Percentiles rank a stretch among this genome's conserved stretches.
Conservation (phyloP, 306 rosid genomes). For the Ormosia emarginata region DNA sequence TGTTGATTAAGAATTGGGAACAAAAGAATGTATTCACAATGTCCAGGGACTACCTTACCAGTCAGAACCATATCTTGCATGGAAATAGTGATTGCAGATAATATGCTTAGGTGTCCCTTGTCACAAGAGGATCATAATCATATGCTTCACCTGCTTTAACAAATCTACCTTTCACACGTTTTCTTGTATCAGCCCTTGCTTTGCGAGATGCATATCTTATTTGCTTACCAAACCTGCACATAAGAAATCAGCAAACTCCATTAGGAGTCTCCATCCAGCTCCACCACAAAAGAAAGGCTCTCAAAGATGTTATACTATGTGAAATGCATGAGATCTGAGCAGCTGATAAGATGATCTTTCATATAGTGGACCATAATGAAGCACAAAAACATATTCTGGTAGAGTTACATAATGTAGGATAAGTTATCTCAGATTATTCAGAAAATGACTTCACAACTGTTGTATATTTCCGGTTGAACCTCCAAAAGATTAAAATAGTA, state of each 20-base stretch:
- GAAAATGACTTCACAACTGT: background rate
- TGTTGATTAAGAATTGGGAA: background rate
- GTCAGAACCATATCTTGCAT: constrained; percentile 31
- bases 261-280: background rate
- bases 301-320: background rate
- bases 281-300: background rate
- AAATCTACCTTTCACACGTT: constrained; percentile 88
- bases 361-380: background rate
- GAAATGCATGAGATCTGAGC: background rate
- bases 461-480: background rate
- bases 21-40: constrained; percentile 19
- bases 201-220: constrained; percentile 91
- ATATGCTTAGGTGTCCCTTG: constrained; percentile 33
- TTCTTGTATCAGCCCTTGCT: constrained; percentile 92
- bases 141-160: constrained; percentile 80
- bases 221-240: constrained; percentile 85
- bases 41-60: constrained; percentile 13
- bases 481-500: background rate
- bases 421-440: background rate
- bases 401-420: background rate
- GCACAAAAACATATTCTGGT: background rate
- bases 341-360: background rate
- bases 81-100: constrained; percentile 13
- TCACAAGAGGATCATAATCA: constrained; percentile 65
- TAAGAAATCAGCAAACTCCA: constrained; percentile 13